Evolutionary conservation across 2,329 filamentous ascomycete species (phyloP), one percentile per base, ranked within the genome.

Genomic region (Penicillium psychrosexuale): DNA sequence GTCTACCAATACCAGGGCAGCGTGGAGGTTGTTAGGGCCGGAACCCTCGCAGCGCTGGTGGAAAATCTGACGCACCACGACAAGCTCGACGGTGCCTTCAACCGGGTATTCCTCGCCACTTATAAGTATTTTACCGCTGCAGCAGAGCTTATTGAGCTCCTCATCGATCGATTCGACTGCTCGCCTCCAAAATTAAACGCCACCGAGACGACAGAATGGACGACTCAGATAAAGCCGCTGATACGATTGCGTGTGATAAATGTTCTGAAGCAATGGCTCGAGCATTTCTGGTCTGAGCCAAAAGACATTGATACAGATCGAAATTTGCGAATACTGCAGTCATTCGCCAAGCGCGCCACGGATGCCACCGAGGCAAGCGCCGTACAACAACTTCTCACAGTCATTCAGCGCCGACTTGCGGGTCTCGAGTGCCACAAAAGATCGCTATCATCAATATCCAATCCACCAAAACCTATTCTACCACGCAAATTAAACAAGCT

Each of bases 401-500:
- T 93, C 3, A 81, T 97, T 31, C 91, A 97, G 67, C 90, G 95
- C 72, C 84, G 92, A 30, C 79, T 95, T 58, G 86, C 84, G 58
- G 92, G 92, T 55, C 81, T 96, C 69, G 85, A 96, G 8, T 84
- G 91, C 62, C 50, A 50, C 9, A 58, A 54, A 45, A 47, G 45
- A 37, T 48, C 51, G 1, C 42, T 53, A 33, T 96, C 90, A 0
- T 78, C 91, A 53, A 91, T 85, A 68, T 86, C 87, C 66, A 87
- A 87, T 61, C 87, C 89, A 2, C 91, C 92, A 3, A 79, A 87
- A 31, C 90, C 93, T 0, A 96, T 97, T 69, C 85, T 96, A 72
- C 93, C 93, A 1, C 96, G 94, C 80, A 96, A 96, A 71, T 92
- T 97, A 89, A 95, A 92, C 81, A 97, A 96, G 75, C 82, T 97